phyloP scores from a whole-genome alignment of 495 filamentous ascomycete species.

The Penicillium lagena region DNA sequence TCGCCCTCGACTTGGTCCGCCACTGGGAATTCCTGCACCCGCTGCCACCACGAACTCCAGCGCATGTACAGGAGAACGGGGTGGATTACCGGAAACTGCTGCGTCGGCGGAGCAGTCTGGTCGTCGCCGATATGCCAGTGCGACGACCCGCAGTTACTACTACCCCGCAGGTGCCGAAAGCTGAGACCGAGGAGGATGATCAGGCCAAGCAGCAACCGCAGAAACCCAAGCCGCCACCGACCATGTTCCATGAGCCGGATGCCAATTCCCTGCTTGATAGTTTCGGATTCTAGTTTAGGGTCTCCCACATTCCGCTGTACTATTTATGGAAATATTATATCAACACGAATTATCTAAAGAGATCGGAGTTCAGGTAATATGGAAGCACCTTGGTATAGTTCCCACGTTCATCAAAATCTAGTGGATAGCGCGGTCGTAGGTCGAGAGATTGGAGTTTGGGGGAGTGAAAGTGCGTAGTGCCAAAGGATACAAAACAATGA shows the following conservation, averaged over 20 bases:
- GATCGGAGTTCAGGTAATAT: too few species aligned
- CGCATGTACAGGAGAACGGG: conserved; percentile 29
- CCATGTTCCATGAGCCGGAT: conserved; percentile 86
- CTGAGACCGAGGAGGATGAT: conserved; percentile 7
- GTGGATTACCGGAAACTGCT: conserved; percentile 63
- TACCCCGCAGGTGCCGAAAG: not conserved
- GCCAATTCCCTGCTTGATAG: conserved; percentile 72
- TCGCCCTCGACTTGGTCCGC: conserved; percentile 74
- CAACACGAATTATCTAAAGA: too few species aligned
- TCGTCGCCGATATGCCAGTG: conserved; percentile 70
- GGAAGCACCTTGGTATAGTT: too few species aligned
- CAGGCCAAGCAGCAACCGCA: conserved; percentile 25
- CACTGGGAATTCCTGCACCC: conserved; percentile 78
- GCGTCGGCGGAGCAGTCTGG: conserved; percentile 65
- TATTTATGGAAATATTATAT: too few species aligned
- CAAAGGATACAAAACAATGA: too few species aligned
- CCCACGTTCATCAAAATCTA: too few species aligned
- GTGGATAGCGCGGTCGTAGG: too few species aligned
- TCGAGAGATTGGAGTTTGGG: too few species aligned
- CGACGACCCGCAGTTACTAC: conserved; percentile 7
- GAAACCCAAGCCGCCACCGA: conserved; percentile 60
- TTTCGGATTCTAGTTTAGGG: conserved; percentile 56
- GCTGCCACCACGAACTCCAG: conserved; percentile 23
- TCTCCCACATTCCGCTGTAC: too few species aligned
- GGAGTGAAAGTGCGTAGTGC: too few species aligned